A percentile compares a stretch with the other conserved stretches of the same genome.
Evolutionary conservation across 129 eudicot species (phyloP).

Genomic region (Daucus carota): DH1_v3.0 NC_030387.2:23811501-23812000

Average conservation of each 20-base stretch:
- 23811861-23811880: background rate
- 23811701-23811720: slow-evolving; percentile 59
- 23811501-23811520: slow-evolving; percentile 62
- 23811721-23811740: slow-evolving; percentile 92
- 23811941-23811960: background rate
- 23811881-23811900: background rate
- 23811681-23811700: background rate
- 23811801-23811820: slow-evolving; percentile 72
- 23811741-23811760: slow-evolving; percentile 96
- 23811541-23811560: slow-evolving; percentile 31
- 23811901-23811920: background rate
- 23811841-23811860: background rate
- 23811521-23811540: slow-evolving; percentile 62
- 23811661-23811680: background rate
- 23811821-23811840: slow-evolving; percentile 44
- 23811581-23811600: background rate
- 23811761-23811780: slow-evolving; percentile 69
- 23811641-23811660: background rate
- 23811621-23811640: background rate
- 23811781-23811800: slow-evolving; percentile 53
- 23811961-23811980: background rate
- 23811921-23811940: background rate
- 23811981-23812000: too few relatives aligned
- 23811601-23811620: background rate
- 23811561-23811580: background rate